Conservation (phyloP, 169 alveolate species). For the Cyclospora cayetanensis region DNA sequence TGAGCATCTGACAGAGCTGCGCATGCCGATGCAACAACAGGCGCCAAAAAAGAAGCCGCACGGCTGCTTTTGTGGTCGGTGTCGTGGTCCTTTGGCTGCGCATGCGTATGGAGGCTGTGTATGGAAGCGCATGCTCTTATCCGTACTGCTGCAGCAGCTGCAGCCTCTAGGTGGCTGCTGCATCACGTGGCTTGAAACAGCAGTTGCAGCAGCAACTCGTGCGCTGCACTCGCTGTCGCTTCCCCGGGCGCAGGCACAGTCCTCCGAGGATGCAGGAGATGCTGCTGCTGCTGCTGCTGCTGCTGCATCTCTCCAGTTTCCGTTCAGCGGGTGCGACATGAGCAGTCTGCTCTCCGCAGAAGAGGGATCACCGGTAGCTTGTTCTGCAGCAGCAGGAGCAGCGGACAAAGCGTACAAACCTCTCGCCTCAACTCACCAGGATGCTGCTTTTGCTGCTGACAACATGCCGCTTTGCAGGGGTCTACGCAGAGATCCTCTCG, state of each 20-base stretch:
- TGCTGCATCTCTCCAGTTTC: constrained; percentile 45
- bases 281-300: constrained; percentile 48
- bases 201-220: constrained; percentile 45
- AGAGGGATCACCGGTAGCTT: background rate
- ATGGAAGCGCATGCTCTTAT: constrained; percentile 10
- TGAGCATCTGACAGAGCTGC: constrained; percentile 47
- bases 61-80: constrained; percentile 14
- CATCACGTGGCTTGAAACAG: background rate
- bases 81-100: constrained; percentile 28
- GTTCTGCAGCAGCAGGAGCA: constrained; percentile 51
- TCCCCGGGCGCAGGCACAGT: background rate
- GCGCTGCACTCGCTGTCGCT: background rate
- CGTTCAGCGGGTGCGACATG: constrained; percentile 35
- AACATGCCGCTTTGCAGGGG: too few relatives aligned
- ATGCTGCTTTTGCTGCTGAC: background rate
- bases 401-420: constrained; percentile 6
- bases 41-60: background rate
- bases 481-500: too few relatives aligned
- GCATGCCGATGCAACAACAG: constrained; percentile 40
- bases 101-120: constrained; percentile 52
- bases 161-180: background rate
- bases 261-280: constrained; percentile 33
- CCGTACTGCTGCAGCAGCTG: constrained; percentile 54
- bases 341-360: background rate
- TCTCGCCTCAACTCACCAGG: background rate